These are phyloP conservation scores for Dujonia santamariae DNA, from an alignment of 1,139 yeast species.

Conservation along the genomic window DNA sequence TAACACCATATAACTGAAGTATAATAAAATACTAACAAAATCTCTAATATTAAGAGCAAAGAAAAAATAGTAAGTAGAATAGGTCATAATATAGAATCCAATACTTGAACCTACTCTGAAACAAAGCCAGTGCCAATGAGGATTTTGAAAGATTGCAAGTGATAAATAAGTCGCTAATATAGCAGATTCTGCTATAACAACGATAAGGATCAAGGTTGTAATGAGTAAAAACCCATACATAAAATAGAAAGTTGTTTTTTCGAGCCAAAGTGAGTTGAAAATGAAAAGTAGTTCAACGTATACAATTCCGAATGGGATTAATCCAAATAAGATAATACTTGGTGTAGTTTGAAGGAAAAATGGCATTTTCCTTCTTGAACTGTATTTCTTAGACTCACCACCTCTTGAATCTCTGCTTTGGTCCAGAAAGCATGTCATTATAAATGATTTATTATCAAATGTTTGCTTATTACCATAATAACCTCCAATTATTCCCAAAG, in stretches of 20 bases:
- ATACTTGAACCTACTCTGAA: constrained; percentile 71
- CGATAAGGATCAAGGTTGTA: constrained; percentile 55
- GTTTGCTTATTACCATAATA: constrained; percentile 45
- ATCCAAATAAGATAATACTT: constrained; percentile 48
- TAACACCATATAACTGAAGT: constrained; percentile 68
- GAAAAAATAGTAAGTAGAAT: constrained; percentile 66
- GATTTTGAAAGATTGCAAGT: constrained; percentile 56
- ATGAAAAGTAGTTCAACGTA: constrained; percentile 75
- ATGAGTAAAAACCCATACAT: constrained; percentile 75
- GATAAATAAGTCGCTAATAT: constrained; percentile 67
- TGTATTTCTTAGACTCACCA: background rate
- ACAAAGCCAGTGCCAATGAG: constrained; percentile 83
- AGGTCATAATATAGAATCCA: constrained; percentile 65
- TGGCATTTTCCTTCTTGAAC: constrained; percentile 8
- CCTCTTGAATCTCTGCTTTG: background rate
- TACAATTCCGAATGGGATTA: constrained; percentile 76
- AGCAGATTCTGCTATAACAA: constrained; percentile 72
- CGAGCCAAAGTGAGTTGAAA: constrained; percentile 77
- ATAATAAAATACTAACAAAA: constrained; percentile 65
- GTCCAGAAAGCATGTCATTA: constrained; percentile 12
- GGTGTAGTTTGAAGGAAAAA: constrained; percentile 22
- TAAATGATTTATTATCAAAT: constrained; percentile 16
- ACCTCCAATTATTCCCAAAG: constrained; percentile 75
- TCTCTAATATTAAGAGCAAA: constrained; percentile 57
- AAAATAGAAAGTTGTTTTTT: constrained; percentile 74